Percentiles rank a stretch among this genome's conserved stretches.
Evolutionary conservation across 306 rosid species (phyloP).

Genomic region (Dalbergia oliveri): DNA sequence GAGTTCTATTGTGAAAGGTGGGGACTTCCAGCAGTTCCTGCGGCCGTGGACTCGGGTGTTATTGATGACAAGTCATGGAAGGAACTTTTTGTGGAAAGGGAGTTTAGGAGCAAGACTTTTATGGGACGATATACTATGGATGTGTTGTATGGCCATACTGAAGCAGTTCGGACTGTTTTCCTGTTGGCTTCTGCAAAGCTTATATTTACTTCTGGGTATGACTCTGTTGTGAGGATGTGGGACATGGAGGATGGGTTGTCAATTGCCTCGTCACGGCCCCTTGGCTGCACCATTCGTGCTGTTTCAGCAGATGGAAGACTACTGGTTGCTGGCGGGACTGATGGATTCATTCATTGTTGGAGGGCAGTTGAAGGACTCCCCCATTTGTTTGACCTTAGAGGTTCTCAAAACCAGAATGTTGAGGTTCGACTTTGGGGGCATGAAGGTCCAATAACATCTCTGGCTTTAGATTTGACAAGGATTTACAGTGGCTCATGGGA

Average conservation of each 20-base stretch:
- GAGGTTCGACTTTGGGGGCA: slow-evolving; percentile 96
- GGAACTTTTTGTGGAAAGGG: slow-evolving; percentile 89
- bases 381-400: slow-evolving; percentile 80
- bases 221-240: slow-evolving; percentile 88
- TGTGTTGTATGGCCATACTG: slow-evolving; percentile 84
- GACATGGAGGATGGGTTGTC: slow-evolving; percentile 88
- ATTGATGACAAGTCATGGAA: slow-evolving; percentile 81
- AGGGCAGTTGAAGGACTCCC: slow-evolving; percentile 76
- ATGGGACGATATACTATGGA: slow-evolving; percentile 89
- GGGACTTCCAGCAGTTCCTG: slow-evolving; percentile 72
- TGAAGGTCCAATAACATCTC: slow-evolving; percentile 87
- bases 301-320: slow-evolving; percentile 83
- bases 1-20: slow-evolving; percentile 91
- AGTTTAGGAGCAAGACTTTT: slow-evolving; percentile 91
- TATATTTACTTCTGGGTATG: slow-evolving; percentile 91
- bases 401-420: slow-evolving; percentile 54
- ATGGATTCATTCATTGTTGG: slow-evolving; percentile 96
- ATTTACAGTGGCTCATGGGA: slow-evolving; percentile 99
- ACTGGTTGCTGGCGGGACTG: slow-evolving; percentile 85
- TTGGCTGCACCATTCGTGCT: slow-evolving; percentile 91
- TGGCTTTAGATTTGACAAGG: slow-evolving; percentile 85
- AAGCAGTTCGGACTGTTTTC: slow-evolving; percentile 85
- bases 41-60: slow-evolving; percentile 50
- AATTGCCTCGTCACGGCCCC: slow-evolving; percentile 76
- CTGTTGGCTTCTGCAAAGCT: slow-evolving; percentile 83